These are phyloP conservation scores for Beauveria asiatica DNA, from an alignment of 2,329 filamentous ascomycete genomes.

Conservation along the genomic window DNA sequence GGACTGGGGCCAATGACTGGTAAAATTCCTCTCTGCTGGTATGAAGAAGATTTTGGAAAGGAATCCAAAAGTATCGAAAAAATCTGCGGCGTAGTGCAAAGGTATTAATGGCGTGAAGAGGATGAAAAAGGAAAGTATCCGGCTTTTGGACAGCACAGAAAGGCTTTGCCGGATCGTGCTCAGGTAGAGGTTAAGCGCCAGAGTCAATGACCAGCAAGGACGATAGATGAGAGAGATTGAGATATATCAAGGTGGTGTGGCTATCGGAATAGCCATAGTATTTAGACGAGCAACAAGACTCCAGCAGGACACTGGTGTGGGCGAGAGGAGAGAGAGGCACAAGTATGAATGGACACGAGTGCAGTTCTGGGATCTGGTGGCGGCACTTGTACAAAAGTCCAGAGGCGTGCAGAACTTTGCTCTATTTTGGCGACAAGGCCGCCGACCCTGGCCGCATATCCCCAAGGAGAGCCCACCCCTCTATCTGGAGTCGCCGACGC, in stretches of 20 bases:
- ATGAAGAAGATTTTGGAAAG: background rate
- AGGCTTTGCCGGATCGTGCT: background rate
- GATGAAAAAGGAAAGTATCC: background rate
- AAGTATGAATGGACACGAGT: background rate
- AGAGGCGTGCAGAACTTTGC: constrained; percentile 1
- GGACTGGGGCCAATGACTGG: constrained; percentile 1
- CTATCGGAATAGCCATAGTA: constrained; percentile 1
- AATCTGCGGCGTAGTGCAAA: background rate
- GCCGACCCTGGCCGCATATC: background rate
- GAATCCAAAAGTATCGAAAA: background rate
- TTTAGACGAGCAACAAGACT: constrained; percentile 2
- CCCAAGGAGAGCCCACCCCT: background rate
- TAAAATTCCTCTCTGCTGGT: background rate
- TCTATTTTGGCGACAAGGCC: constrained; percentile 4
- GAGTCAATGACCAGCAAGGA: background rate
- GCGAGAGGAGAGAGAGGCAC: background rate
- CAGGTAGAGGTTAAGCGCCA: background rate
- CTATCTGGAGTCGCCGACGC: constrained; percentile 10
- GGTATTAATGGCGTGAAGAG: background rate
- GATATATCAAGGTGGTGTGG: constrained; percentile 8
- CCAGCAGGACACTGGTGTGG: background rate
- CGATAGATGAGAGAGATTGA: background rate
- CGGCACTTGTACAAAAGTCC: constrained; percentile 2
- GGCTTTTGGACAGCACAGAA: background rate
- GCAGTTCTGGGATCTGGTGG: constrained; percentile 2